Conservation (phyloP, 305 asterid genomes). For the Plantago lanceolata region DNA sequence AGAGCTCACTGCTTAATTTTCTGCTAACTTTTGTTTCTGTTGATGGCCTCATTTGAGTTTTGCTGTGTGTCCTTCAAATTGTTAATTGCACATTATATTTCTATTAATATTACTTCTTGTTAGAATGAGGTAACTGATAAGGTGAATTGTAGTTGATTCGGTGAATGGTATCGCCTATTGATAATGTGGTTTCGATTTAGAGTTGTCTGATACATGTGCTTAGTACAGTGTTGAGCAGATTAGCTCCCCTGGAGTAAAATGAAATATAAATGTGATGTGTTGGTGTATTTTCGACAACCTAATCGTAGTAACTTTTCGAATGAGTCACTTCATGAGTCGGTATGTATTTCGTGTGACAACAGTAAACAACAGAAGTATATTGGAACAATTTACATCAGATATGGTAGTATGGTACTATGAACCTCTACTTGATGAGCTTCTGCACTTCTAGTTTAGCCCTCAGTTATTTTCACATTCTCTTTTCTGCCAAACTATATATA, state of each 20-base stretch:
- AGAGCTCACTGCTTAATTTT: conserved; percentile 33
- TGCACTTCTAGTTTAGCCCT: too few relatives aligned
- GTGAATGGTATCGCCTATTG: background rate
- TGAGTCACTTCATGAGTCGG: background rate
- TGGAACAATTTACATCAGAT: too few relatives aligned
- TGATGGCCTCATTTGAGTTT: background rate
- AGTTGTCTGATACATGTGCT: too few relatives aligned
- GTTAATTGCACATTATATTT: background rate
- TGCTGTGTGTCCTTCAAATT: background rate
- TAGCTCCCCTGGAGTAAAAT: too few relatives aligned
- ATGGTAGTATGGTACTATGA: background rate
- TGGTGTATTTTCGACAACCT: too few relatives aligned
- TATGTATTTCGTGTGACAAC: too few relatives aligned
- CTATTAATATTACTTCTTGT: background rate
- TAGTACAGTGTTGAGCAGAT: too few relatives aligned
- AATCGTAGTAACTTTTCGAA: too few relatives aligned
- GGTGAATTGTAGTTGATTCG: background rate
- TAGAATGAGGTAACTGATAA: background rate
- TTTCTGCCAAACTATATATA: background rate
- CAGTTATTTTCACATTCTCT: background rate
- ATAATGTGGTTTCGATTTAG: background rate
- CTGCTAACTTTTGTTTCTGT: background rate
- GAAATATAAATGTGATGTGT: too few relatives aligned
- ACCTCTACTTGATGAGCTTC: too few relatives aligned
- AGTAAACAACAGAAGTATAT: too few relatives aligned